Evolutionary conservation across 2,329 filamentous ascomycete genomes (phyloP).

Genomic region (Arthrobotrys megalospora): DNA sequence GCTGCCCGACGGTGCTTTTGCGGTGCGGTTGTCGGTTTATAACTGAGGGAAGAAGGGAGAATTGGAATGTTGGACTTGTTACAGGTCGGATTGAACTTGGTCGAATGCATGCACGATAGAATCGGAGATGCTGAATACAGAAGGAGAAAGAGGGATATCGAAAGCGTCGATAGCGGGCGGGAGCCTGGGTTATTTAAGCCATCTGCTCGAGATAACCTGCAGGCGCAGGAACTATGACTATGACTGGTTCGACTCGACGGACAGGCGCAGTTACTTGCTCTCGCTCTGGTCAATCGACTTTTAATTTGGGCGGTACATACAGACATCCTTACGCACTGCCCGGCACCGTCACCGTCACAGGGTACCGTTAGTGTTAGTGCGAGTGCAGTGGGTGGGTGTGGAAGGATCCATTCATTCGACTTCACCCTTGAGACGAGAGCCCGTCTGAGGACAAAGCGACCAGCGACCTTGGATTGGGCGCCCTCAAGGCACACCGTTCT

Average conservation of each 20-base stretch:
- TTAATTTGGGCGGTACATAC: conserved; percentile 31
- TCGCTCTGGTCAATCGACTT: conserved; percentile 36
- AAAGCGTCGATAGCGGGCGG: conserved; percentile 38
- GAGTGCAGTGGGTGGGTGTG: not conserved
- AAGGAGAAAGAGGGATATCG: conserved; percentile 11
- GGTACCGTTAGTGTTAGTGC: not conserved
- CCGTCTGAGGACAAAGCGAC: not conserved
- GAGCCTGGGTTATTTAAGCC: conserved; percentile 50
- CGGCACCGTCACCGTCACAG: conserved; percentile 18
- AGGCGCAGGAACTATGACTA: conserved; percentile 46
- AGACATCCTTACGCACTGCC: conserved; percentile 56
- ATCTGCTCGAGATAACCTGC: conserved; percentile 38
- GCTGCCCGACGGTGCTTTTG: conserved; percentile 34
- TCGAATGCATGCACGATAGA: conserved; percentile 46
- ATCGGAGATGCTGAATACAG: conserved; percentile 20
- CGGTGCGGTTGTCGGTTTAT: too few species aligned
- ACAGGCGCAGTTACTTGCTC: conserved; percentile 10
- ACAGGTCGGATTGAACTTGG: conserved; percentile 22
- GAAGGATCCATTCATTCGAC: conserved; percentile 48
- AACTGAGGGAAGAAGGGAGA: conserved; percentile 5
- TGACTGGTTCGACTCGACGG: conserved; percentile 35
- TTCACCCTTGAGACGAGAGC: not conserved
- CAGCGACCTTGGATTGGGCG: conserved; percentile 19
- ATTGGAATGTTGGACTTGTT: conserved; percentile 31
- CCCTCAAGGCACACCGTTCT: conserved; percentile 52